Percentiles rank a stretch among this genome's conserved stretches.
Evolutionary conservation across 768 basidiomycete species (phyloP).

Genomic region (Arthromyces matolae): DNA sequence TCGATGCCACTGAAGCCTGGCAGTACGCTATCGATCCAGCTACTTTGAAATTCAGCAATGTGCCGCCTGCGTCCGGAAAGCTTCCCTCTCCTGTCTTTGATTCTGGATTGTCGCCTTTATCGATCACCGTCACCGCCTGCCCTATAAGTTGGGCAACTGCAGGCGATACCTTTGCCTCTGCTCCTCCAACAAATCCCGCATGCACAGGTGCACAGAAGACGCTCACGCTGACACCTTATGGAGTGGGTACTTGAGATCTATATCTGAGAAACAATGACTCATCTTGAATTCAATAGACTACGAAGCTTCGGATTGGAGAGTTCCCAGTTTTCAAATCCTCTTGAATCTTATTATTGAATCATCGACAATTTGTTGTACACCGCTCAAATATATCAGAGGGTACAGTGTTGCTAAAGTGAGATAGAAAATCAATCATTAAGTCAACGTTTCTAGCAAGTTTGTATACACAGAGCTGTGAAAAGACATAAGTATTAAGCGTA

Average conservation of each 20-base stretch:
- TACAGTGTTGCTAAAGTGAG: too few relatives aligned
- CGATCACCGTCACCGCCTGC: conserved; percentile 48
- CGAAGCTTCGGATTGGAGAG: conserved; percentile 39
- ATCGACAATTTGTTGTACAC: too few relatives aligned
- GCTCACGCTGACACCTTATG: conserved; percentile 44
- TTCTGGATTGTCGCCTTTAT: conserved; percentile 43
- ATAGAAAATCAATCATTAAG: too few relatives aligned
- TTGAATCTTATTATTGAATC: conserved; percentile 1
- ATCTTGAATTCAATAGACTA: conserved; percentile 16
- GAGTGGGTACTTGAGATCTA: conserved; percentile 33
- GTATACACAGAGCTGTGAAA: too few relatives aligned
- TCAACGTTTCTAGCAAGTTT: too few relatives aligned
- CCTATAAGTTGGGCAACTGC: conserved; percentile 43
- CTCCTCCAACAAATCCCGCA: conserved; percentile 40
- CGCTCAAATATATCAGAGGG: too few relatives aligned
- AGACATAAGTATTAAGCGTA: too few relatives aligned
- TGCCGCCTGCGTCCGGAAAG: conserved; percentile 27
- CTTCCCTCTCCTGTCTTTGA: conserved; percentile 48
- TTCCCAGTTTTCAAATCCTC: conserved; percentile 34
- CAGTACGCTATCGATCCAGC: conserved; percentile 53
- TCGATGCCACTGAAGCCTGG: conserved; percentile 45
- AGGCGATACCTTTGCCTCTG: conserved; percentile 46
- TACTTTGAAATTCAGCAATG: conserved; percentile 35
- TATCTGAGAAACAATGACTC: neutral
- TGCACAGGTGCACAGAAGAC: conserved; percentile 40